Base-by-base conservation (phyloP, 441 rosid genomes). In the Syzygium syzygioides region DNA sequence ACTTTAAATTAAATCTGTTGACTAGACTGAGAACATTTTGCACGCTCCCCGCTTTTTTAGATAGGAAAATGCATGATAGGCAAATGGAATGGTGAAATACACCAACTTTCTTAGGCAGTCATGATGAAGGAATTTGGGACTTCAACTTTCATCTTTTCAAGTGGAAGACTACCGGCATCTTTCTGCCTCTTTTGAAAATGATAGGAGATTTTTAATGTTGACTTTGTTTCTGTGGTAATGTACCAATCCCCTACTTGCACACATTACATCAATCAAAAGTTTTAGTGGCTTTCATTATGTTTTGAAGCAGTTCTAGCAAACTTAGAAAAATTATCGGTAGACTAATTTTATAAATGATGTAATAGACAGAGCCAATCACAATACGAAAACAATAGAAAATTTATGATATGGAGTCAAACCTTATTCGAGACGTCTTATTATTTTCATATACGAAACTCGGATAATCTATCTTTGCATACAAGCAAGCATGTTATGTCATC, bases 321-420 rank as follows among this genome's bases (percentile, higher is more conserved):
- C 48, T 23, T 1, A 5, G 20, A 19, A 71, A 71, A 71, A 20
- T 11, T 66, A 11, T 71, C 12, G 5, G 41, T 3, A 20, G 2
- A 41, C 48, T 76, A 76, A 41, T 23, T n/a, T 20, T 3, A 41
- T 37, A 52, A 23, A 23, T 7, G 5, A 6, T 5, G 3, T 3
- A 2, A 1, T 76, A 5, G 10, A 76, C 5, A 41, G 5, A 41
- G 13, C 3, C n/a, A 76, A 76, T 76, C n/a, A 3, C 3, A 12
- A 0, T 76, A 23, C 23, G 15, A 76, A 76, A 76, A 71, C 1
- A 7, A 71, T 25, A 37, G 28, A 71, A 71, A 71, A 6, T 5
- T 41, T 7, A 23, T 76, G 1, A 41, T 23, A 23, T 0, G n/a
- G n/a, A 37, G n/a, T 23, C 2, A 4, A 3, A 41, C 3, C 1